A percentile compares a stretch with the other conserved stretches of the same genome.
Evolutionary conservation across 257 asterid species (phyloP).

Genomic region (Hygrophila difformis): DNA sequence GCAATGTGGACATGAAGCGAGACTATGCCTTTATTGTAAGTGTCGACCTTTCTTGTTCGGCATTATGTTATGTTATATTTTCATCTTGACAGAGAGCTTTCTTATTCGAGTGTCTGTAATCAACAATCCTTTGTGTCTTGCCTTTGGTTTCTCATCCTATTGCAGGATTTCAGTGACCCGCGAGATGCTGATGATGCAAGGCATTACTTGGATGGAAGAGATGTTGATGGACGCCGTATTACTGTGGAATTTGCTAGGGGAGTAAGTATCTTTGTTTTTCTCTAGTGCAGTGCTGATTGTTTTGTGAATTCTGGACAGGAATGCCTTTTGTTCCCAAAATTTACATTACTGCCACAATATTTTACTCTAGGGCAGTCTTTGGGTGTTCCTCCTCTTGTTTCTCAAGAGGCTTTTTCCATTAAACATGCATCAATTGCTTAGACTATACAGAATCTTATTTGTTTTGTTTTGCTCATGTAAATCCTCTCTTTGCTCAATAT

Average conservation of each 20-base stretch:
- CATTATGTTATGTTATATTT: too few relatives aligned
- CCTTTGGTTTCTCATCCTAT: constrained; percentile 1
- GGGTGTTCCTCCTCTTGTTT: too few relatives aligned
- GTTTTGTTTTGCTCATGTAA: too few relatives aligned
- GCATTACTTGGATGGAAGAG: constrained; percentile 73
- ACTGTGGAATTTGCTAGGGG: constrained; percentile 91
- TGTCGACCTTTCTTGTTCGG: constrained; percentile 16
- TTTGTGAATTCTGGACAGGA: neutral
- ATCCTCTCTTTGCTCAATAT: neutral
- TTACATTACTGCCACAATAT: too few relatives aligned
- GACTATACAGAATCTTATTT: too few relatives aligned
- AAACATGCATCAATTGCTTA: neutral
- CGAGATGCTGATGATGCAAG: constrained; percentile 98
- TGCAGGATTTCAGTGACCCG: constrained; percentile 87
- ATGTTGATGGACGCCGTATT: constrained; percentile 89
- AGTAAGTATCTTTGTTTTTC: constrained; percentile 31
- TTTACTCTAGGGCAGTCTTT: too few relatives aligned
- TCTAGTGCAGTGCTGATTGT: neutral
- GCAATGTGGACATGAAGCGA: constrained; percentile 99
- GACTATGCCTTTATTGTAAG: constrained; percentile 98
- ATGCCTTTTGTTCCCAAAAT: neutral
- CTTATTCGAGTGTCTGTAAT: too few relatives aligned
- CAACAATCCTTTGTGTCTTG: constrained; percentile 23
- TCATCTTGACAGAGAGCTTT: neutral
- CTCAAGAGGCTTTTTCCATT: too few relatives aligned